A percentile compares a stretch with the other conserved stretches of the same genome.
Evolutionary conservation across 192 early-diverging fungal genomes (phyloP).

Genomic region (Obelidium mucronatum): DNA sequence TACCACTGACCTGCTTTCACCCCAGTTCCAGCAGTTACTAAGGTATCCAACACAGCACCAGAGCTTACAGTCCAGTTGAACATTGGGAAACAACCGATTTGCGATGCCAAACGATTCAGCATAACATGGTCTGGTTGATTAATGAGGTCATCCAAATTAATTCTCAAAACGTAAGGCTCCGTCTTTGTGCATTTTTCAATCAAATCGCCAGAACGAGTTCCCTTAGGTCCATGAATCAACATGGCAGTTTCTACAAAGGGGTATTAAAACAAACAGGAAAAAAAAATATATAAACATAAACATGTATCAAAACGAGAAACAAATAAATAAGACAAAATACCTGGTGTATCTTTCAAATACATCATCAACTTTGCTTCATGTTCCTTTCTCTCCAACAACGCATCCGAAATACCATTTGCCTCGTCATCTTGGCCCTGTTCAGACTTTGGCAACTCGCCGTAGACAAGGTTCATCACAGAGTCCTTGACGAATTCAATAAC

Average conservation of each 20-base stretch:
- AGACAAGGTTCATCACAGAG: not conserved
- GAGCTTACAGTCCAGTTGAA: slow-evolving; percentile 75
- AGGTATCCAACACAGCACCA: slow-evolving; percentile 77
- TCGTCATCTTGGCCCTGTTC: slow-evolving; percentile 53
- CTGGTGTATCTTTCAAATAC: slow-evolving; percentile 61
- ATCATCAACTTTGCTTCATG: slow-evolving; percentile 62
- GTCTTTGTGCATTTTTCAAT: slow-evolving; percentile 73
- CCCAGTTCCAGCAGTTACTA: slow-evolving; percentile 88
- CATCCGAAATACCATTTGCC: not conserved
- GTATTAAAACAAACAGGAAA: slow-evolving; percentile 30
- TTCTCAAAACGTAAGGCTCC: slow-evolving; percentile 74
- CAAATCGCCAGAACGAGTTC: slow-evolving; percentile 80
- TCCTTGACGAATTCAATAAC: not conserved
- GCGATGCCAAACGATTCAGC: slow-evolving; percentile 77
- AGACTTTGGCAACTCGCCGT: slow-evolving; percentile 24
- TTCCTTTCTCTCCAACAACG: slow-evolving; percentile 66
- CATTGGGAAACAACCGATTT: slow-evolving; percentile 92
- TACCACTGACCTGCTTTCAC: slow-evolving; percentile 73
- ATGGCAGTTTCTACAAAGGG: slow-evolving; percentile 81
- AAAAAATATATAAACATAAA: not conserved
- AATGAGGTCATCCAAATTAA: slow-evolving; percentile 81
- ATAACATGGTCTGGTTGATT: slow-evolving; percentile 77
- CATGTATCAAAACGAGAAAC: not conserved
- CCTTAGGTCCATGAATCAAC: slow-evolving; percentile 84
- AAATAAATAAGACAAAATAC: too few relatives aligned